Evolutionary conservation across 108 stramenopile genomes (phyloP), one percentile per base, ranked within the genome.

Genomic region (Skeletonema costatum): DNA sequence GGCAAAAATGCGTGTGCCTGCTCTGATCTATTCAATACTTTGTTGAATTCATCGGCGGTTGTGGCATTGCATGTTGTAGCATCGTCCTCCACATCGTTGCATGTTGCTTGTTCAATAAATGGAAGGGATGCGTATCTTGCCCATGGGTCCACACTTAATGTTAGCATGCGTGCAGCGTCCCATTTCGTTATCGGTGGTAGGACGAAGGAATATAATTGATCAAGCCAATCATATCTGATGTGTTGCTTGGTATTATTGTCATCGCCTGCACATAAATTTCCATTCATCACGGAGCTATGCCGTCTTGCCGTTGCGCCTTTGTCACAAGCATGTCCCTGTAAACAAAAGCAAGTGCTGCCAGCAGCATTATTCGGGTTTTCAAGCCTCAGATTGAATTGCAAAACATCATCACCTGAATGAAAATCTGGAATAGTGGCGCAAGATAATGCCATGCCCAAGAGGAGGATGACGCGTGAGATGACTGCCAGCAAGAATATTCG

Each of bases 1-100:
- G 95, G 95, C 30, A 96, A 75, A 68, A 96, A 93, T 32, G 92
- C 95, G 72, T 96, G 95, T 1, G 92, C 86, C 56, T 88, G 80
- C 77, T 96, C 94, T 66, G 94, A 93, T 29, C 76, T 39, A 14
- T 63, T 7, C 76, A 87, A 87, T 58, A 1, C 16, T 29, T 62
- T n/a, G 21, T 81, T 36, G 32, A 56, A 35, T 16, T 78, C 65
- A 21, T 38, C 14, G 6, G 29, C 21, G 10, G 58, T 29, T 33
- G 50, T 36, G 12, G 58, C 29, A 39, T 58, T 30, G 66, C 66
- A 59, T 5, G n/a, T 25, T 36, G 36, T 19, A 56, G n/a, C 5
- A 16, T 50, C 51, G 1, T 21, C 38, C 19, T 70, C 53, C 32
- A 3, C 35, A 32, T 61, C 39, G 25, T 17, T 48, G 53, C 44